Conservation (phyloP, 371 early-diverging fungal species). For the Entomophthora muscae region DNA sequence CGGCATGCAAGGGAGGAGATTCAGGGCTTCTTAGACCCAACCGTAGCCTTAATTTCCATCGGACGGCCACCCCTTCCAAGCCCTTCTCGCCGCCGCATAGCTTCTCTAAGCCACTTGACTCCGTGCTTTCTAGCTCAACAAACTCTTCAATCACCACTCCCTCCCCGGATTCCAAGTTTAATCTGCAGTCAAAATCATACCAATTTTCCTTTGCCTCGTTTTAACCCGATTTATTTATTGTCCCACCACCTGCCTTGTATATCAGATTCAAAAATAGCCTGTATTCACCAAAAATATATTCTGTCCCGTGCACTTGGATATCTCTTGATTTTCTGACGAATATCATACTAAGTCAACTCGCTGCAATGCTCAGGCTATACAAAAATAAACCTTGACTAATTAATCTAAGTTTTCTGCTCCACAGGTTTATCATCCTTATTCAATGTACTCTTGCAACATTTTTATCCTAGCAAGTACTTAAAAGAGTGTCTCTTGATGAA, state of each 20-base stretch:
- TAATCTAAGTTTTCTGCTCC: too few species aligned
- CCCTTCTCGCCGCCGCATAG: conserved; percentile 7
- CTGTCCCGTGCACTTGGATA: too few species aligned
- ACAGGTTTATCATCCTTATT: too few species aligned
- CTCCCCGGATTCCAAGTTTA: background rate
- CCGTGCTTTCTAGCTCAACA: background rate
- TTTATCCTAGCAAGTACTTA: too few species aligned
- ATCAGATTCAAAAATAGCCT: background rate
- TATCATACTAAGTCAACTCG: too few species aligned
- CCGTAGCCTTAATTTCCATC: background rate
- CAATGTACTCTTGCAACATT: too few species aligned
- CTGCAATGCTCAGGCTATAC: too few species aligned
- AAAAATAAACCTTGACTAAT: too few species aligned
- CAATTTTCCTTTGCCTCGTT: background rate
- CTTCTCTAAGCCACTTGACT: conserved; percentile 1
- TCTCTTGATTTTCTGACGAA: too few species aligned
- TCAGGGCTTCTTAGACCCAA: background rate
- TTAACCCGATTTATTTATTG: background rate
- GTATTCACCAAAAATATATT: too few species aligned
- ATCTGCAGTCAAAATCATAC: background rate
- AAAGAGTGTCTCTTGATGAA: too few species aligned
- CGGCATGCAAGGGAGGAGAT: background rate
- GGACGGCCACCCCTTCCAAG: background rate
- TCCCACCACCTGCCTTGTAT: background rate
- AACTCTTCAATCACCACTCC: background rate